Conservation (phyloP, 305 asterid species). For the Fraxinus floribunda region DNA sequence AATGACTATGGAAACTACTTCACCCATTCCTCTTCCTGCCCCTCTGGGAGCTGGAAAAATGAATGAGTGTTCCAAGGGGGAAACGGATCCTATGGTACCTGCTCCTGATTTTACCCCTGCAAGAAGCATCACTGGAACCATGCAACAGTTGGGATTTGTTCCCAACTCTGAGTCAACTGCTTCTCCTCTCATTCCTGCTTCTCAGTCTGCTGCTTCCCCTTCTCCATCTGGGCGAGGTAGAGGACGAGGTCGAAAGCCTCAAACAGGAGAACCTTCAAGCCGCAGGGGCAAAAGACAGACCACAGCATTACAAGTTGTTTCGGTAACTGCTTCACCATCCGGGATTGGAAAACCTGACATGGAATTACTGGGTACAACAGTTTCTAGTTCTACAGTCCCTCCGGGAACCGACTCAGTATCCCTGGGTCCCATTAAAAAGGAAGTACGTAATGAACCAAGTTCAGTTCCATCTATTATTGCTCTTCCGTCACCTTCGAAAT, state of each 20-base stretch:
- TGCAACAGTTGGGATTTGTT: constrained; percentile 39
- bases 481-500: constrained; percentile 38
- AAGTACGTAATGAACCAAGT: constrained; percentile 29
- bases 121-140: constrained; percentile 36
- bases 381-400: constrained; percentile 22
- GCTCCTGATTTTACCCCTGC: constrained; percentile 41
- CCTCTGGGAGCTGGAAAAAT: constrained; percentile 40
- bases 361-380: constrained; percentile 32
- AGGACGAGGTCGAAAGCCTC: constrained; percentile 76
- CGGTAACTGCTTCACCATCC: constrained; percentile 33
- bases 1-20: constrained; percentile 40
- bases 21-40: constrained; percentile 40
- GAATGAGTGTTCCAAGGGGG: constrained; percentile 41
- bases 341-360: constrained; percentile 35
- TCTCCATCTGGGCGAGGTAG: constrained; percentile 64
- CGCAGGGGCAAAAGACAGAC: constrained; percentile 72
- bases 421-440: constrained; percentile 29
- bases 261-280: constrained; percentile 64
- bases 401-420: constrained; percentile 34
- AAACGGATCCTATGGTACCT: constrained; percentile 40
- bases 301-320: constrained; percentile 33
- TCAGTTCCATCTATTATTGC: constrained; percentile 34
- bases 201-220: constrained; percentile 48
- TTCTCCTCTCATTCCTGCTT: constrained; percentile 39
- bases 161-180: constrained; percentile 41